phyloP scores from a whole-genome alignment of 441 rosid genomes.

The Gossypium laxum region DNA sequence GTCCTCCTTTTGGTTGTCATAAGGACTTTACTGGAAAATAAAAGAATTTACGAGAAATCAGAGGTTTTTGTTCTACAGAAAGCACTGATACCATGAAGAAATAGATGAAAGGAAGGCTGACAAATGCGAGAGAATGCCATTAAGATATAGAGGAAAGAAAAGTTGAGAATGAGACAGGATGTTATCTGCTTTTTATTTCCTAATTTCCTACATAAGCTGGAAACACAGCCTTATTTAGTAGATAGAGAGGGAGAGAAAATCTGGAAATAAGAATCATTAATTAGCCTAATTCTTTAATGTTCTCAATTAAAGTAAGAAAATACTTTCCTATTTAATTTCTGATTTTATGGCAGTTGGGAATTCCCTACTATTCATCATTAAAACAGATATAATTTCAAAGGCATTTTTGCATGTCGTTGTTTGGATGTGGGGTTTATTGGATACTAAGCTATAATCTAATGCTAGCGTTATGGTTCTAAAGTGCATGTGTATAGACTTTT shows the following conservation, averaged over 20 bases:
- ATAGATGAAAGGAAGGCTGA: too few relatives aligned
- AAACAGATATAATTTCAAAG: background rate
- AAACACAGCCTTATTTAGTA: background rate
- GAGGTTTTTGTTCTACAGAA: too few relatives aligned
- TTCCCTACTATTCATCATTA: background rate
- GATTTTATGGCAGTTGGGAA: background rate
- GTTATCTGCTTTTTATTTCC: too few relatives aligned
- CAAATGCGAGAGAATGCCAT: too few relatives aligned
- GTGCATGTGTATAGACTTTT: background rate
- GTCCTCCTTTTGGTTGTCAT: too few relatives aligned
- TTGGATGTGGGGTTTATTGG: background rate
- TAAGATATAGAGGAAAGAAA: too few relatives aligned
- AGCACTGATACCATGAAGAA: too few relatives aligned
- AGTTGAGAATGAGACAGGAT: too few relatives aligned
- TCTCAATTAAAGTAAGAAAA: background rate
- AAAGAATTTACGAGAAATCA: too few relatives aligned
- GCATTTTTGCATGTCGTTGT: background rate
- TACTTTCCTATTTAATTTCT: background rate
- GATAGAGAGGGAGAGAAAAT: background rate
- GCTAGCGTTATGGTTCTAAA: background rate
- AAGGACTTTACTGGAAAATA: too few relatives aligned
- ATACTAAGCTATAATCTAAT: background rate
- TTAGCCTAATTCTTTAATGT: background rate
- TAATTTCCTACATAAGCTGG: too few relatives aligned
- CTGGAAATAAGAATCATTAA: background rate